These are phyloP conservation scores for Teratosphaeria zuluensis DNA, from an alignment of 2,329 filamentous ascomycete genomes.

Conservation along the genomic window DNA sequence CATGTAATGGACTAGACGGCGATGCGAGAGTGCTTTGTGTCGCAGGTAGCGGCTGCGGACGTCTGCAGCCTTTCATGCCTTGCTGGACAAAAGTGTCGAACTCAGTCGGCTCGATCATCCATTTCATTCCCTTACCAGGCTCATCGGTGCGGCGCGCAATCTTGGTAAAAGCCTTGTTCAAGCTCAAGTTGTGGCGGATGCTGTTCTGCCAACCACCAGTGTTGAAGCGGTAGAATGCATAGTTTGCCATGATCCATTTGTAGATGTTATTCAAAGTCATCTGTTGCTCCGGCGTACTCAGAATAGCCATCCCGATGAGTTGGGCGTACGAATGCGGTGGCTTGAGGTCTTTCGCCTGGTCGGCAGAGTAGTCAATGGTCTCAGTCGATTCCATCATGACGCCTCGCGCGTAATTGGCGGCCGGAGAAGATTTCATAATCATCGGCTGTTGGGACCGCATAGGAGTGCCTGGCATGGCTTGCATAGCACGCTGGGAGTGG, in stretches of 20 bases:
- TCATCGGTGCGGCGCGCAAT: slow-evolving; percentile 87
- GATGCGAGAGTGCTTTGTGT: slow-evolving; percentile 25
- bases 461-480: slow-evolving; percentile 27
- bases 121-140: slow-evolving; percentile 98
- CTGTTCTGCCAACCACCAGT: slow-evolving; percentile 96
- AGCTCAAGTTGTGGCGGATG: slow-evolving; percentile 88
- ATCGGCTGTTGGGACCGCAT: slow-evolving; percentile 23
- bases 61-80: slow-evolving; percentile 35
- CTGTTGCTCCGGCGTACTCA: slow-evolving; percentile 77
- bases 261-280: slow-evolving; percentile 90
- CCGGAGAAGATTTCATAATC: slow-evolving; percentile 37
- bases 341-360: slow-evolving; percentile 83
- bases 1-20: slow-evolving; percentile 49
- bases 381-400: slow-evolving; percentile 45
- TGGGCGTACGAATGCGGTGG: slow-evolving; percentile 94
- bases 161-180: slow-evolving; percentile 93
- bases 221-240: slow-evolving; percentile 83
- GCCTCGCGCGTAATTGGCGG: slow-evolving; percentile 37
- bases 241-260: slow-evolving; percentile 79
- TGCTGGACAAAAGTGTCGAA: slow-evolving; percentile 82
- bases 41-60: slow-evolving; percentile 25
- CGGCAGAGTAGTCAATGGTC: slow-evolving; percentile 66
- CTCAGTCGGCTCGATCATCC: slow-evolving; percentile 79
- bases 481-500: slow-evolving; percentile 25
- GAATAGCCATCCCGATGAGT: slow-evolving; percentile 92